Base-by-base conservation (phyloP, 176 grass and related monocot genomes). In the Otatea glauca region DNA sequence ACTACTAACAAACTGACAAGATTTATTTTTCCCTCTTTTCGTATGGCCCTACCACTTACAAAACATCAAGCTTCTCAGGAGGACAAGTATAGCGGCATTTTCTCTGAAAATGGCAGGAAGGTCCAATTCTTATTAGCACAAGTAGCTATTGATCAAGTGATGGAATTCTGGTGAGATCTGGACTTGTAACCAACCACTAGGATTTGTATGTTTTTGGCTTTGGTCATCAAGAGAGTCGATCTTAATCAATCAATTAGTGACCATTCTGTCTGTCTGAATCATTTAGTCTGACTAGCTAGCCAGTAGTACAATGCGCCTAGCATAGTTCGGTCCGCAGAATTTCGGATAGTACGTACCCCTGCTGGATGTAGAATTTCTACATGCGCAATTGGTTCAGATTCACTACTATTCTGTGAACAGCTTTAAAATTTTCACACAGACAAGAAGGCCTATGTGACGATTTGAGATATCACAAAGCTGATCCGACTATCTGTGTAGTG, bases 171-270 rank as follows among this genome's bases (percentile, higher is more conserved):
- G 74, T 83, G 83, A 89, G 84, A 89, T 77, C 63, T 81, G 76
- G 84, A 87, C 78, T 32, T 27, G 77, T 88, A 72, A 88, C 77
- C 85, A 88, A 91, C 86, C 85, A 78, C 56, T 48, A 83, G 42
- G 73, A 75, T 89, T 88, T 86, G 68, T 80, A 86, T 74, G 83
- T 71, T 83, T 90, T 83, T 87, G 84, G 42, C n/a, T 87, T 68
- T 34, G 50, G 84, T 90, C 89, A 79, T n/a, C n/a, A n/a, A 87
- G 74, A 79, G 84, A 83, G 55, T 58, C 67, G n/a, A n/a, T n/a
- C n/a, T 24, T 83, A 77, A 90, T 83, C 84, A 87, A 87, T 79
- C 67, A 56, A 90, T 90, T 87, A 87, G 74, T 17, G 66, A 79
- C 79, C 70, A 74, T 87, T 87, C 89, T 79, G 78, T 87, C 80